A percentile compares a stretch with the other conserved stretches of the same genome.
These are phyloP conservation scores for Lentinus brumalis DNA, from an alignment of 768 basidiomycete species.

Conservation along the genomic window DNA sequence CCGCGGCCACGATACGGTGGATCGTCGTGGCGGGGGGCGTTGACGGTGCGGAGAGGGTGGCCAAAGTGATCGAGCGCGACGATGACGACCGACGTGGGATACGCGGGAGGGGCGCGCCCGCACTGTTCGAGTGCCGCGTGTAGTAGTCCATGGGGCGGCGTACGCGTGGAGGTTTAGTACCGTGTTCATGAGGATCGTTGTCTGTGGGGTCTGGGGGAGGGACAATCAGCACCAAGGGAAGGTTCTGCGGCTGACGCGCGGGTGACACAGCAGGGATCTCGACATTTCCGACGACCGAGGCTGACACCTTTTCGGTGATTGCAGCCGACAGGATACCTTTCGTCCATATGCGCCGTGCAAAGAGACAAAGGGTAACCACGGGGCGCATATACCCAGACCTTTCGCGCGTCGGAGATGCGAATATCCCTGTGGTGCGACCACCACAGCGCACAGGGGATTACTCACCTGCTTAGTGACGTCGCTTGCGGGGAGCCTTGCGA, in stretches of 20 bases:
- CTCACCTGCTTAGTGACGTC: conserved; percentile 16
- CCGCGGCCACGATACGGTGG: conserved; percentile 60
- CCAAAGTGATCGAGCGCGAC: conserved; percentile 19
- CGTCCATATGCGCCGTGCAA: no score
- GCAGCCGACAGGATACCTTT: no score
- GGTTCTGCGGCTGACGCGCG: background rate
- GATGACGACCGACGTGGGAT: conserved; percentile 54
- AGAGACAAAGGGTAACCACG: no score
- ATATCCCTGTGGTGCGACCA: no score
- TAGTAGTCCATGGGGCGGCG: conserved; percentile 24
- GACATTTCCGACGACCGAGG: no score
- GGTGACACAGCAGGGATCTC: background rate
- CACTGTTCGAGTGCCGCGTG: conserved; percentile 48
- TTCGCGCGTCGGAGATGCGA: no score
- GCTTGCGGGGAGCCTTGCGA: background rate
- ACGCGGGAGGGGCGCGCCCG: conserved; percentile 61
- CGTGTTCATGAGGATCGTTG: conserved; percentile 19
- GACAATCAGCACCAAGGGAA: background rate
- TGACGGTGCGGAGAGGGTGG: conserved; percentile 5
- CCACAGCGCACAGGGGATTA: background rate
- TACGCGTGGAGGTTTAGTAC: conserved; percentile 14
- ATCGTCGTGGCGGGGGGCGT: conserved; percentile 41
- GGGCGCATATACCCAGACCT: no score
- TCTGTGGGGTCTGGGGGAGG: conserved; percentile 14
- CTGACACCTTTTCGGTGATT: no score